Base-by-base conservation (phyloP, 768 basidiomycete species). In the Boletus edulis region DNA sequence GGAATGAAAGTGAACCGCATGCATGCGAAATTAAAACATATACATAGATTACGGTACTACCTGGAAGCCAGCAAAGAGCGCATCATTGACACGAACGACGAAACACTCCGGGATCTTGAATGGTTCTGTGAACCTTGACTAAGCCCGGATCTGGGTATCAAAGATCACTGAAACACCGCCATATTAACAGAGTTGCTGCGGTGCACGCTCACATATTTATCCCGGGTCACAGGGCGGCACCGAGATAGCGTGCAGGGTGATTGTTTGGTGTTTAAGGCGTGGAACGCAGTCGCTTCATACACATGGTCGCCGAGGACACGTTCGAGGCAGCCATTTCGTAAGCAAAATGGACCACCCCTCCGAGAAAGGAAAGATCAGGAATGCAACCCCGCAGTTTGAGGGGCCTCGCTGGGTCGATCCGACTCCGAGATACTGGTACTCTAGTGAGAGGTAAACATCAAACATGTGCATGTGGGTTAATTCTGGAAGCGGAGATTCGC, bases 351-450 rank as follows among this genome's bases (percentile, higher is more conserved):
- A 59, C 50, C 47, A 46, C n/a, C 14, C 24, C 14, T 45, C 41
- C 49, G 35, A 20, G 49, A 54, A 62, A 46, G 60, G 52, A 31
- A 63, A 37, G 5, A 14, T 47, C 54, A 53, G 51, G 34, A 57
- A 55, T 59, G 49, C 37, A 64, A 60, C 54, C 59, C 64, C 68
- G 66, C 68, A 70, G 67, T 70, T 68, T 66, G 68, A 60, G 67
- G 58, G 68, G 52, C 52, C 49, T 40, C 45, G 54, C 60, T 61
- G 47, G 49, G 56, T 52, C 66, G 67, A 69, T 69, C 66, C 54
- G 62, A 68, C 54, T 20, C 54, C 54, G 59, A 60, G 54, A 52
- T 32, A 54, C 20, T 4, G 59, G 54, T 53, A 6, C 45, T 49
- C 27, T 39, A 45, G 50, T 35, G 34, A 35, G 34, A 12, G 57